Conservation (phyloP, 345 rosid genomes). For the Citrus cavaleriei region DNA sequence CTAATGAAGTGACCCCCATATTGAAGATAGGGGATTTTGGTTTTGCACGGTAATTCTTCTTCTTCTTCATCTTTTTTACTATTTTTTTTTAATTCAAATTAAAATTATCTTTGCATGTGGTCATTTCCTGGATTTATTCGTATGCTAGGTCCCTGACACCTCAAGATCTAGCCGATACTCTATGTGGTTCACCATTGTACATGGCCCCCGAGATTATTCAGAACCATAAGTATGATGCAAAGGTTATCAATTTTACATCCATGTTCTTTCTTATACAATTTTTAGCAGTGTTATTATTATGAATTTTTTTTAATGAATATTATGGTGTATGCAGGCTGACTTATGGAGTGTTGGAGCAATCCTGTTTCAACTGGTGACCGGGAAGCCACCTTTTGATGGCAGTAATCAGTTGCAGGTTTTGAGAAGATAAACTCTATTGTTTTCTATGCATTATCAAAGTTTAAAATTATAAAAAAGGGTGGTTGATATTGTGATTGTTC, state of each 20-base stretch:
- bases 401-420: constrained; percentile 63
- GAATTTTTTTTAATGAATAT: not conserved
- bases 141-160: constrained; percentile 63
- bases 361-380: constrained; percentile 75
- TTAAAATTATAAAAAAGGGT: not conserved
- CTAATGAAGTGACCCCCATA: constrained; percentile 44
- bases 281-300: not conserved
- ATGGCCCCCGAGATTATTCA: constrained; percentile 90
- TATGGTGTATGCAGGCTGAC: constrained; percentile 56
- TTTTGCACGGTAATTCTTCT: constrained; percentile 63
- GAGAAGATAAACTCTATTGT: not conserved
- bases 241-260: constrained; percentile 43
- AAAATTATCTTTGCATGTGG: not conserved
- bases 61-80: not conserved
- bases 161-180: constrained; percentile 59
- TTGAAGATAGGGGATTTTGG: constrained; percentile 91
- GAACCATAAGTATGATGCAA: constrained; percentile 80
- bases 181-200: constrained; percentile 85
- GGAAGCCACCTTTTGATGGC: constrained; percentile 80
- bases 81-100: not conserved
- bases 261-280: not conserved
- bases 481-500: not conserved
- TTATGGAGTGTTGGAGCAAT: constrained; percentile 92
- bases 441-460: constrained; percentile 1
- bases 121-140: constrained; percentile 7